Conservation (phyloP, 2,329 filamentous ascomycete species). For the Aspergillus fischeri region DNA sequence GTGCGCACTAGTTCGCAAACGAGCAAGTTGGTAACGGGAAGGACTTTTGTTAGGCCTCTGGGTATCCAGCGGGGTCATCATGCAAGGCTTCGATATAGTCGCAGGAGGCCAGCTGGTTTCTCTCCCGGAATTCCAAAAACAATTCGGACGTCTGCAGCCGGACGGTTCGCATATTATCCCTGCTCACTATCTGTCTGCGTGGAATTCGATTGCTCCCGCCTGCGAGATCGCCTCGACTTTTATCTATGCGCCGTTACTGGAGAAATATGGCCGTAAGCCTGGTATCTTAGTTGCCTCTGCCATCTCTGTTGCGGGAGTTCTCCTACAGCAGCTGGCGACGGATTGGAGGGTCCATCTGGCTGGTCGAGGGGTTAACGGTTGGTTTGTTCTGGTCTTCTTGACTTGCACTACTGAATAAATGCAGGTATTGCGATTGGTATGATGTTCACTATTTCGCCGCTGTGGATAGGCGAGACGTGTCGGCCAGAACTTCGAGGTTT, state of each 20-base stretch:
- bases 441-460: constrained; percentile 34
- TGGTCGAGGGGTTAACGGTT: constrained; percentile 16
- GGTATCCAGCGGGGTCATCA: no score
- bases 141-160: no score
- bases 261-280: constrained; percentile 31
- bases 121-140: no score
- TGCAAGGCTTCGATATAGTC: no score
- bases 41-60: no score
- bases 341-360: constrained; percentile 27
- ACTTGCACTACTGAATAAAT: no score
- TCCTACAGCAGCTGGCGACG: constrained; percentile 26
- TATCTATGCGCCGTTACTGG: constrained; percentile 27
- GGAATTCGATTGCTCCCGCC: constrained; percentile 25
- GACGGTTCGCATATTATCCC: not conserved
- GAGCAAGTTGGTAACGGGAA: no score
- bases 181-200: constrained; percentile 26
- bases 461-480: constrained; percentile 38
- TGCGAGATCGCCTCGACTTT: constrained; percentile 4
- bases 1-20: no score
- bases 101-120: no score
- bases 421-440: constrained; percentile 32
- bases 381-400: not conserved
- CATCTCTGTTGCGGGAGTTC: constrained; percentile 25
- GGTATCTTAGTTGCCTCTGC: constrained; percentile 22
- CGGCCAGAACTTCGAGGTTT: constrained; percentile 37